A percentile compares a stretch with the other conserved stretches of the same genome.
phyloP scores from a whole-genome alignment of 2,329 filamentous ascomycete species.

The Elsinoe perseae region DNA sequence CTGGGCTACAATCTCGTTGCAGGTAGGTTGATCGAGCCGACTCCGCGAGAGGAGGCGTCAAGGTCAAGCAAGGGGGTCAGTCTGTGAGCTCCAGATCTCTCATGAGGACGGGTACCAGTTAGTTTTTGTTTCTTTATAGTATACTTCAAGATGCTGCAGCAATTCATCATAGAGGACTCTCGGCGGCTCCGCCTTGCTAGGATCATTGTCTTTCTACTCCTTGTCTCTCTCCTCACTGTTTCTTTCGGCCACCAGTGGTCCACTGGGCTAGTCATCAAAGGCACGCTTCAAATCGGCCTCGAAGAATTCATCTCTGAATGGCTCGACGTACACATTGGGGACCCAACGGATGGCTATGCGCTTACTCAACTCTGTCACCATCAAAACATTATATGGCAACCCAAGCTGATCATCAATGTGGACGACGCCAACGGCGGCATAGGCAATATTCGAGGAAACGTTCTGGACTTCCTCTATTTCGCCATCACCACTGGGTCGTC shows the following conservation, averaged over 20 bases:
- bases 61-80: background rate
- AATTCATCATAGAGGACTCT: background rate
- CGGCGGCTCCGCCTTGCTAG: background rate
- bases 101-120: background rate
- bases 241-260: background rate
- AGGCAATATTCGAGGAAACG: slow-evolving; percentile 39
- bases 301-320: slow-evolving; percentile 24
- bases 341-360: slow-evolving; percentile 23
- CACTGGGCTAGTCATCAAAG: background rate
- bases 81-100: background rate
- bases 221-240: background rate
- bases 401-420: slow-evolving; percentile 39
- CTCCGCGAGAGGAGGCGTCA: background rate
- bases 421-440: slow-evolving; percentile 39
- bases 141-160: background rate
- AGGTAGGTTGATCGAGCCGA: background rate
- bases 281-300: background rate
- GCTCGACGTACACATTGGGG: slow-evolving; percentile 22
- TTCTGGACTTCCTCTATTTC: slow-evolving; percentile 40
- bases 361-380: slow-evolving; percentile 28
- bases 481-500: slow-evolving; percentile 43
- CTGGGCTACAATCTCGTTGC: too few species aligned
- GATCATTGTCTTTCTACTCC: background rate
- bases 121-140: too few species aligned
- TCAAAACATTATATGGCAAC: slow-evolving; percentile 33